Evolutionary conservation across 371 early-diverging fungal genomes (phyloP), one percentile per base, ranked within the genome.

Genomic region (Haplosporangium sp.): DNA sequence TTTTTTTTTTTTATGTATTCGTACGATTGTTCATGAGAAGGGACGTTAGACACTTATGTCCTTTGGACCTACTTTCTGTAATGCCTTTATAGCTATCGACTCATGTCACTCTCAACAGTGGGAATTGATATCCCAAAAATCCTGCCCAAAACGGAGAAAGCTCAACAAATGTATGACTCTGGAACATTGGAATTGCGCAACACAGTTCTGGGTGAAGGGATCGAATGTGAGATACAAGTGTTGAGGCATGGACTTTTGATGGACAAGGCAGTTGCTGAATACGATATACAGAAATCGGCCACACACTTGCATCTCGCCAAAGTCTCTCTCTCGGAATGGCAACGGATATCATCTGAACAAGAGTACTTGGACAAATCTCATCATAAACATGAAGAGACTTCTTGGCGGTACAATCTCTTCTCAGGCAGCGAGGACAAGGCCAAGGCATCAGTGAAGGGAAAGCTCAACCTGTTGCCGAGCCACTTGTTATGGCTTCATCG

Each of bases 241-340:
- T 59, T 89, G 37, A 81, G 67, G 11, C 73, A 82, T 12, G 62
- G 86, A 3, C 67, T 89, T 4, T 62, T 81, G 55, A 80, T 86
- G 41, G 75, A 85, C 46, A 81, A 73, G 36, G 83, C 86, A 0
- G 82, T 88, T 36, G 75, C 75, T 6, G 81, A 86, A 36, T 89
- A 87, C 73, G 86, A 88, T 0, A 84, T 88, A 46, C 88, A 87
- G 50, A 86, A 86, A 47, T 73, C 90, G 1, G 84, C 85, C 54
- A 87, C 85, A 10, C 68, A 86, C 9, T 52, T 89, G 16, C 86
- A 83, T 69, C 58, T 80, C 21, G 81, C 83, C 37, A 81, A 82
- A 23, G 82, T 81, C n/a, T 76, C 83, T 10, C 54, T 87, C 40
- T 61, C 55, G 2, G 86, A 87, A 42, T 89, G 90, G 90, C 83